Base-by-base conservation (phyloP, 2,329 filamentous ascomycete species). In the Rhynchosporium secalis region DNA sequence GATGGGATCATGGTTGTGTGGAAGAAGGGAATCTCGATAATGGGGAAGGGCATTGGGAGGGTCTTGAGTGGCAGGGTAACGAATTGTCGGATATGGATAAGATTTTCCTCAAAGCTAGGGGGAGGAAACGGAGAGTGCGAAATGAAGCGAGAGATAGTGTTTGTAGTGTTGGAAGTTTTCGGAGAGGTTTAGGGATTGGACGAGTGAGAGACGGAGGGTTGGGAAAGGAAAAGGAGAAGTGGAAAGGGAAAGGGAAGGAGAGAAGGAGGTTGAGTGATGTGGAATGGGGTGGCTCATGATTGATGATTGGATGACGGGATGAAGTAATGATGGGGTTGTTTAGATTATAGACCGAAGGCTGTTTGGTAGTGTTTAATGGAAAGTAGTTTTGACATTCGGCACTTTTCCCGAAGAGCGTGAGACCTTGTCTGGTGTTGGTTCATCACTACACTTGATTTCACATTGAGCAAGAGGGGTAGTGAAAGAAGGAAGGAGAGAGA, bases 1-100 rank as follows among this genome's bases (percentile, higher is more conserved):
- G 56, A 29, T 58, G 48, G 9, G 56, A 56, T 47, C n/a, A 40
- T 1, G 2, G 20, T 54, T 4, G 1, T 0, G 10, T 20, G 4
- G 10, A 28, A 15, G 13, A 28, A 47, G 13, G 45, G 31, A 33
- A 49, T 36, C 33, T 20, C 20, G 20, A 36, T 36, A 36, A 36
- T 36, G 33, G 33, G 9, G 6, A 36, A 10, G 33, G 33, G 33
- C 33, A 36, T 36, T 36, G 33, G 33, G 33, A 36, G 33, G 54
- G 54, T 3, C 13, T 15, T 15, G 41, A 46, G 13, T 45, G 54
- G 45, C 15, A 33, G 26, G 41, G 56, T 15, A 33, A 33, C 2
- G 31, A 49, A 28, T 49, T 58, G 56, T 38, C 56, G 9, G 56
- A 58, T 15, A 38, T 58, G 9, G 56, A 49, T 3, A 47, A 40